These are phyloP conservation scores for Byssothecium circinans DNA, from an alignment of 2,329 filamentous ascomycete species.

Conservation along the genomic window DNA sequence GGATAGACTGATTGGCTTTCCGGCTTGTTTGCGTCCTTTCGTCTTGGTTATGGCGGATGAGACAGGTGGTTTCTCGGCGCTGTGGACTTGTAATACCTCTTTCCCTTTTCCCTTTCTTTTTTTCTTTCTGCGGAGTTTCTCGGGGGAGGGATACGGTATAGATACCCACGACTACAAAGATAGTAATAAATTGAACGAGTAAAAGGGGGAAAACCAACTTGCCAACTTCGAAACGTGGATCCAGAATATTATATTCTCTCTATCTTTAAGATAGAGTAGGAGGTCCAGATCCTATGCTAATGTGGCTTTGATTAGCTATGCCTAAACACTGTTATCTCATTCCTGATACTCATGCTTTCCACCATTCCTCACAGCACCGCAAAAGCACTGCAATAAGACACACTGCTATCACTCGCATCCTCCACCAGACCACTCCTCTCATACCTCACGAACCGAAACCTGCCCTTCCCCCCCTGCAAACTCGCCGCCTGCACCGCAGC, in stretches of 20 bases:
- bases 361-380: slow-evolving; percentile 55
- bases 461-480: slow-evolving; percentile 56
- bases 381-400: slow-evolving; percentile 94
- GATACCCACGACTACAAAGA: neutral
- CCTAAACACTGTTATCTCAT: too few species aligned
- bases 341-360: neutral
- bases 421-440: slow-evolving; percentile 79
- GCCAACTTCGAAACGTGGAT: neutral
- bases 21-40: neutral
- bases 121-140: neutral
- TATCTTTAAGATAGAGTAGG: too few species aligned
- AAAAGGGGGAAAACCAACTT: neutral
- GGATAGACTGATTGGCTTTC: slow-evolving; percentile 1
- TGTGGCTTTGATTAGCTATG: too few species aligned
- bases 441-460: slow-evolving; percentile 82
- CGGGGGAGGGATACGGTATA: neutral
- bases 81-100: too few species aligned
- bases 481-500: slow-evolving; percentile 71
- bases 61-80: too few species aligned
- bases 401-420: slow-evolving; percentile 73
- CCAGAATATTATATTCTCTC: too few species aligned
- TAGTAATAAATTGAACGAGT: neutral
- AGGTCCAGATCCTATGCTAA: too few species aligned
- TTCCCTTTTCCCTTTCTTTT: too few species aligned
- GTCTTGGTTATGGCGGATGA: too few species aligned